phyloP scores from a whole-genome alignment of 257 asterid genomes.

The Anisodus tanguticus region DNA sequence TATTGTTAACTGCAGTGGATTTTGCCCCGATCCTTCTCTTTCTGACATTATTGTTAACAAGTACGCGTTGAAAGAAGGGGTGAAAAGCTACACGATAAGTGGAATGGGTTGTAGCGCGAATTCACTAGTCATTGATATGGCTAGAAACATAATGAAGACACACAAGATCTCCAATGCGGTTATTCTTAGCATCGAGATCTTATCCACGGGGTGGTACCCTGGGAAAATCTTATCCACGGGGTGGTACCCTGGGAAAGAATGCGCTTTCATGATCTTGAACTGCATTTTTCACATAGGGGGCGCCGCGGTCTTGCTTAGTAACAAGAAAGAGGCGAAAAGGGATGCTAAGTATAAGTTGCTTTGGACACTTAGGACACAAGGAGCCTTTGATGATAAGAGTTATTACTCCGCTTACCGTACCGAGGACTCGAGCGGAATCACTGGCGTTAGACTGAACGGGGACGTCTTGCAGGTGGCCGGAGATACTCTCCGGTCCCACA shows the following conservation, averaged over 20 bases:
- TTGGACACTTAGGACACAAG: slow-evolving; percentile 58
- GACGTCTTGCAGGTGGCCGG: slow-evolving; percentile 73
- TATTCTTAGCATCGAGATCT: slow-evolving; percentile 74
- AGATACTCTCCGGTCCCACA: slow-evolving; percentile 65
- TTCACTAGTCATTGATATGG: slow-evolving; percentile 72
- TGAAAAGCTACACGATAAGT: slow-evolving; percentile 63
- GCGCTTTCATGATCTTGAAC: slow-evolving; percentile 62
- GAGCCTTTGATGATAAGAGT: slow-evolving; percentile 67
- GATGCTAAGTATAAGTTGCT: slow-evolving; percentile 63
- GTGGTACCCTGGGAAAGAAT: slow-evolving; percentile 77
- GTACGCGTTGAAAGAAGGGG: slow-evolving; percentile 61
- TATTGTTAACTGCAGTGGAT: slow-evolving; percentile 91
- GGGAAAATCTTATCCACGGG: no score
- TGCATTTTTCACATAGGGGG: slow-evolving; percentile 81
- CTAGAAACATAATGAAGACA: slow-evolving; percentile 52
- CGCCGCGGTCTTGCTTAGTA: slow-evolving; percentile 63
- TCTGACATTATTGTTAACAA: slow-evolving; percentile 57
- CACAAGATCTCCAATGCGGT: slow-evolving; percentile 56
- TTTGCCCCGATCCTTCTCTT: slow-evolving; percentile 81
- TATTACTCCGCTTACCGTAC: slow-evolving; percentile 67
- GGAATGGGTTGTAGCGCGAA: slow-evolving; percentile 98
- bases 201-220: no score
- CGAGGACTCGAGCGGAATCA: slow-evolving; percentile 75
- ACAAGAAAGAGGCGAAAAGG: slow-evolving; percentile 46
- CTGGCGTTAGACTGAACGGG: slow-evolving; percentile 65